A percentile compares a stretch with the other conserved stretches of the same genome.
Evolutionary conservation across 306 rosid genomes (phyloP).

Genomic region (Quillaja saponaria): DNA sequence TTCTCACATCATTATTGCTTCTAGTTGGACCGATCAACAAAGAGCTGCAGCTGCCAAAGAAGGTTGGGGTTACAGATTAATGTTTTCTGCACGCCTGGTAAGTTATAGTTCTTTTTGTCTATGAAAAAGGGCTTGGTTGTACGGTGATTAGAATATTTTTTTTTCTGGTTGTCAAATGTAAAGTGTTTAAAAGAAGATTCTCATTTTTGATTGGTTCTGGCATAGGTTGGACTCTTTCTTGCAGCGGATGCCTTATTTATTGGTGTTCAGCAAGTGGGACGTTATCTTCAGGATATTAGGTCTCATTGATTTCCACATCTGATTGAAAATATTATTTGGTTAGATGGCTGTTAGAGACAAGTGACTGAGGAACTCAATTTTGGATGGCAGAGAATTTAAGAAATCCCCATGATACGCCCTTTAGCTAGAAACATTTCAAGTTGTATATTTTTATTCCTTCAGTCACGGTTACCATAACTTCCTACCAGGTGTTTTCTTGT

Average conservation of each 20-base stretch:
- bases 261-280: conserved; percentile 72
- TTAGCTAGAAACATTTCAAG: background rate
- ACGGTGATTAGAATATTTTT: background rate
- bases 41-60: conserved; percentile 78
- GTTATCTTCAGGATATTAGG: conserved; percentile 72
- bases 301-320: conserved; percentile 42
- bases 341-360: conserved; percentile 29
- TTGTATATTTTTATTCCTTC: too few species aligned
- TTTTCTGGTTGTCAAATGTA: background rate
- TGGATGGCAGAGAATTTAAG: conserved; percentile 14
- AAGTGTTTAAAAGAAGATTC: background rate
- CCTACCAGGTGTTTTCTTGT: conserved; percentile 11
- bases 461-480: conserved; percentile 19
- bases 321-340: conserved; percentile 20
- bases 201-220: conserved; percentile 29
- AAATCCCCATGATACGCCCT: conserved; percentile 16
- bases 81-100: conserved; percentile 93
- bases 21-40: conserved; percentile 96
- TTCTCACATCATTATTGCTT: conserved; percentile 23
- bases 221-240: conserved; percentile 68
- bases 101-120: background rate
- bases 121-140: too few species aligned
- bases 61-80: conserved; percentile 83
- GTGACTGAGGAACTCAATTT: conserved; percentile 34
- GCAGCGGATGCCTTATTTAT: conserved; percentile 67